phyloP scores from a whole-genome alignment of 2,329 filamentous ascomycete species.

The Ophiostoma novo-ulmi region DNA sequence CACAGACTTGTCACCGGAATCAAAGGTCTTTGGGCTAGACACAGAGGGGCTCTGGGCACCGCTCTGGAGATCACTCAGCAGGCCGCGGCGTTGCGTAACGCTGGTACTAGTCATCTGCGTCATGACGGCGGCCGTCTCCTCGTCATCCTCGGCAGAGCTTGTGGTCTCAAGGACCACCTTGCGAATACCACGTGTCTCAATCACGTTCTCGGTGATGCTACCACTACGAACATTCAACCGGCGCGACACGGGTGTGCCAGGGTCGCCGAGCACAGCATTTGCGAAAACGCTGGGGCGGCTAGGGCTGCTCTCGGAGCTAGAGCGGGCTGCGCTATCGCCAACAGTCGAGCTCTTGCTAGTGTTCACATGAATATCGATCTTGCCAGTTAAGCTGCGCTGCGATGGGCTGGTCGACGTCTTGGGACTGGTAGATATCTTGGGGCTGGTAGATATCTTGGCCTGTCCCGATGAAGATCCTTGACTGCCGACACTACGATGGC shows the following conservation, averaged over 20 bases:
- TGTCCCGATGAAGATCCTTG: background rate
- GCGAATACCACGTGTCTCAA: constrained; percentile 66
- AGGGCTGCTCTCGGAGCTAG: constrained; percentile 26
- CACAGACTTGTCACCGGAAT: constrained; percentile 22
- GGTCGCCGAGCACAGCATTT: constrained; percentile 18
- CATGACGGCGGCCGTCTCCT: constrained; percentile 27
- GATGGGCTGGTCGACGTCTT: background rate
- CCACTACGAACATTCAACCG: constrained; percentile 58
- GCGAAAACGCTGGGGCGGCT: constrained; percentile 20
- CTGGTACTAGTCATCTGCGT: constrained; percentile 1
- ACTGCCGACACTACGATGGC: background rate
- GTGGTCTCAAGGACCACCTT: constrained; percentile 61
- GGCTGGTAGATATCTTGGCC: background rate
- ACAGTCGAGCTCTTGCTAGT: background rate
- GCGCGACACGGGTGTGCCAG: constrained; percentile 24
- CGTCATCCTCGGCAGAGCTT: constrained; percentile 37
- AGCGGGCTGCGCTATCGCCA: constrained; percentile 6
- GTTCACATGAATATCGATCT: background rate
- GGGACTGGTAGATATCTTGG: background rate
- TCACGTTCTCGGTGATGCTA: constrained; percentile 72
- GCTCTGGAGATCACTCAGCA: constrained; percentile 17
- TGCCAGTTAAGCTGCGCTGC: background rate
- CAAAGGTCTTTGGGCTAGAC: constrained; percentile 5
- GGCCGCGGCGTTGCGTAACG: constrained; percentile 7
- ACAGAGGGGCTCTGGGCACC: constrained; percentile 4